Conservation (phyloP, 2,329 filamentous ascomycete species). For the Ophiognomonia clavigignenti-juglandacearum region DNA sequence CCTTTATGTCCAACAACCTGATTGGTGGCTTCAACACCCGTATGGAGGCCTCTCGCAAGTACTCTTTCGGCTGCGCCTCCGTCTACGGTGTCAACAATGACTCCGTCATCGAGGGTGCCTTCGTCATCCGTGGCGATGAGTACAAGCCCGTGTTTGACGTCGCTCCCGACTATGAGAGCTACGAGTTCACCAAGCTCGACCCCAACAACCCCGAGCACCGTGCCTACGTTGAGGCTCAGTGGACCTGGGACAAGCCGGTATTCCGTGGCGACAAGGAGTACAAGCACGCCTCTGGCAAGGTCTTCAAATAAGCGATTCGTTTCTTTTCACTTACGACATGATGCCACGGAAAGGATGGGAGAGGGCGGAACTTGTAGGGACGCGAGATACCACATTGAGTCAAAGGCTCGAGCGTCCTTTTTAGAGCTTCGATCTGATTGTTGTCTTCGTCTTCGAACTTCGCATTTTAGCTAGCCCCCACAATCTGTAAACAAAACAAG, state of each 20-base stretch:
- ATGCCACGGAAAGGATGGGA: conserved; percentile 14
- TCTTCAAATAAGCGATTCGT: conserved; percentile 79
- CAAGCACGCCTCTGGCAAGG: conserved; percentile 86
- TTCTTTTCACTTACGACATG: conserved; percentile 11
- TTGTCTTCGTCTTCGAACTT: background rate
- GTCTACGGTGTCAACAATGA: conserved; percentile 88
- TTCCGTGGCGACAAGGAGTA: conserved; percentile 81
- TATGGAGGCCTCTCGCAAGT: conserved; percentile 97
- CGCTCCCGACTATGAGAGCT: conserved; percentile 95
- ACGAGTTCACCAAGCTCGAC: conserved; percentile 95
- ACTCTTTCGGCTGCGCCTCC: conserved; percentile 84
- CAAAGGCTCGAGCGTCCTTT: conserved; percentile 6
- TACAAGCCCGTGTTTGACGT: conserved; percentile 85
- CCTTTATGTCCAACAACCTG: conserved; percentile 99
- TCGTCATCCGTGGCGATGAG: conserved; percentile 91
- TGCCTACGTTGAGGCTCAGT: conserved; percentile 79
- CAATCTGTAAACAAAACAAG: conserved; percentile 12
- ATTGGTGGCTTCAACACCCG: conserved; percentile 97
- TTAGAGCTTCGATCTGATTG: background rate
- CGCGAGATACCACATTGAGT: conserved; percentile 11
- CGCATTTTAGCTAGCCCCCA: background rate
- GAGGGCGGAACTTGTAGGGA: too few relatives aligned
- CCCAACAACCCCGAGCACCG: conserved; percentile 77
- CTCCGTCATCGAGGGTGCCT: conserved; percentile 88
- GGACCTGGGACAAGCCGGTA: conserved; percentile 87